phyloP scores from a whole-genome alignment of 176 grass and related monocot genomes.

The Canna indica region DNA sequence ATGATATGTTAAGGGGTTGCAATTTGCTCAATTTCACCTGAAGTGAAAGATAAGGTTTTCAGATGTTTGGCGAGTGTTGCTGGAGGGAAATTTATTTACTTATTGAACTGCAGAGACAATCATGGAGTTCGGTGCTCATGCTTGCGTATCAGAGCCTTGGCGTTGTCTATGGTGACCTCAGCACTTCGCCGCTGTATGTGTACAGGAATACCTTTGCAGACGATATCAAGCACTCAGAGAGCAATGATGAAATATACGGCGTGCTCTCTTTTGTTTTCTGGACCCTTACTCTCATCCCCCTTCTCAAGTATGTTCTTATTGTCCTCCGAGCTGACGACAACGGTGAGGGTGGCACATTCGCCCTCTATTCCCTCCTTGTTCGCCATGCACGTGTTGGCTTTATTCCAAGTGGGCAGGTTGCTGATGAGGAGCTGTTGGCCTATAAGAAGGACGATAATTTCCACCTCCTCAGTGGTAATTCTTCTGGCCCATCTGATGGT shows the following conservation, averaged over 20 bases:
- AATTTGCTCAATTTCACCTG: not conserved
- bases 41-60: not conserved
- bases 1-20: not conserved
- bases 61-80: not conserved
- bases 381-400: constrained; percentile 51
- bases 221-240: constrained; percentile 71
- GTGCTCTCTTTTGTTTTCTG: constrained; percentile 96
- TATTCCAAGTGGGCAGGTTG: constrained; percentile 40
- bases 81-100: not conserved
- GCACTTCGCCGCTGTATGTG: constrained; percentile 84
- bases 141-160: constrained; percentile 91
- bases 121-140: constrained; percentile 42
- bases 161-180: constrained; percentile 82
- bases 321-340: constrained; percentile 78
- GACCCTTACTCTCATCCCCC: constrained; percentile 77
- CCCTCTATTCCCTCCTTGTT: constrained; percentile 89
- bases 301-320: constrained; percentile 80
- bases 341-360: constrained; percentile 96
- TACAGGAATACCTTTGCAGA: constrained; percentile 78
- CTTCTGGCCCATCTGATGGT: not conserved
- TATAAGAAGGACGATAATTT: constrained; percentile 27
- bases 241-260: constrained; percentile 96
- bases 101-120: constrained; percentile 22
- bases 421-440: constrained; percentile 33
- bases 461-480: not conserved